A percentile compares a stretch with the other conserved stretches of the same genome.
These are phyloP conservation scores for Monilinia polystroma DNA, from an alignment of 2,329 filamentous ascomycete genomes.

Conservation along the genomic window DNA sequence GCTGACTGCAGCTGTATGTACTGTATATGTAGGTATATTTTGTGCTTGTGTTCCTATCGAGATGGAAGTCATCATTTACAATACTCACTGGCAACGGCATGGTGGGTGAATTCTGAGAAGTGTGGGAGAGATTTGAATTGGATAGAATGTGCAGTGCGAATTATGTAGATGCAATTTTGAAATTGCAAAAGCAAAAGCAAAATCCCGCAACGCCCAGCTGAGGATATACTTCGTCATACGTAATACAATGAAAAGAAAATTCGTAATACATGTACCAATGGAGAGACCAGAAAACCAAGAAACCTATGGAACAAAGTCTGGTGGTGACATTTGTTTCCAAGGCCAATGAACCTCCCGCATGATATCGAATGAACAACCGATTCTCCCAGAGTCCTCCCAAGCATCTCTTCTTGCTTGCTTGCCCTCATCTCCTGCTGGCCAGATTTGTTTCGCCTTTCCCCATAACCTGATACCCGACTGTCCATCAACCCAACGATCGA, in stretches of 20 bases:
- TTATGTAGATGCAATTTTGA: neutral
- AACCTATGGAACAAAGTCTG: conserved; percentile 18
- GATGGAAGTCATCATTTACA: neutral
- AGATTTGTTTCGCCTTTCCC: conserved; percentile 19
- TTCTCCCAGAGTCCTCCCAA: conserved; percentile 19
- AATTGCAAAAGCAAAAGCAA: conserved; percentile 3
- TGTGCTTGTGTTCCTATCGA: neutral
- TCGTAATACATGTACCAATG: neutral
- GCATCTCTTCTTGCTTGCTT: conserved; percentile 19
- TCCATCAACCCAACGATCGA: conserved; percentile 20
- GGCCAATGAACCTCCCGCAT: conserved; percentile 23
- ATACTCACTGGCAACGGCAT: neutral
- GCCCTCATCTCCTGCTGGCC: conserved; percentile 16
- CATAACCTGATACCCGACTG: conserved; percentile 18
- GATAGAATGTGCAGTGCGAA: neutral
- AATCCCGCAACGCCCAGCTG: conserved; percentile 16
- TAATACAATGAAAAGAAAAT: neutral
- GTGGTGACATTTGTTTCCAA: conserved; percentile 21
- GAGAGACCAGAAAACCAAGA: neutral
- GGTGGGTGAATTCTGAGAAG: neutral
- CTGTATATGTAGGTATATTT: neutral
- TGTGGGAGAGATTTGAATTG: neutral
- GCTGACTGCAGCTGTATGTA: neutral
- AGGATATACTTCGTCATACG: neutral
- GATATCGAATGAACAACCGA: conserved; percentile 17